phyloP scores from a whole-genome alignment of 805 yeast species.

The Saturnispora kantuleensis region DNA sequence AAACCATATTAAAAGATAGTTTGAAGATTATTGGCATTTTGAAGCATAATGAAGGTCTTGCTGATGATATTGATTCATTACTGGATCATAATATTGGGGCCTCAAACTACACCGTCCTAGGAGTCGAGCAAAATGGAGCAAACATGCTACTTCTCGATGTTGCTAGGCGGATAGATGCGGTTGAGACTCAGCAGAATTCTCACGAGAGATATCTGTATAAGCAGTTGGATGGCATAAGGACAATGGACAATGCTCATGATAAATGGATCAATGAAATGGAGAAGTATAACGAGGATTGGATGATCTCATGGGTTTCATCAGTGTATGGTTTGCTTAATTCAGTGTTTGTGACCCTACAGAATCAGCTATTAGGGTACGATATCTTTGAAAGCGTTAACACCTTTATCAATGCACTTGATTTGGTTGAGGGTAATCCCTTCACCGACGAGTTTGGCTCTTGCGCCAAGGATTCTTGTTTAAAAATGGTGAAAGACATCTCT shows the following conservation, averaged over 20 bases:
- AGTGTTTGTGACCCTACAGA: slow-evolving; percentile 18
- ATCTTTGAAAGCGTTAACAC: slow-evolving; percentile 15
- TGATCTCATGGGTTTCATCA: slow-evolving; percentile 23
- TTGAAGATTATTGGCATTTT: background rate
- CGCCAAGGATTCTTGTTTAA: slow-evolving; percentile 20
- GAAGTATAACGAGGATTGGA: slow-evolving; percentile 15
- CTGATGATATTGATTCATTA: background rate
- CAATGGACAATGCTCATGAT: slow-evolving; percentile 5
- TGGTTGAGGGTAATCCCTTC: slow-evolving; percentile 16
- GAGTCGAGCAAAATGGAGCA: slow-evolving; percentile 6
- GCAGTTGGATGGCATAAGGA: slow-evolving; percentile 8
- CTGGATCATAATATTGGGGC: background rate
- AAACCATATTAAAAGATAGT: background rate
- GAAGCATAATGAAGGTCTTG: background rate
- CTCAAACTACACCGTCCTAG: background rate
- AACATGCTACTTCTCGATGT: slow-evolving; percentile 17
- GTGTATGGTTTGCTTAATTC: slow-evolving; percentile 22
- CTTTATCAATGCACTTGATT: slow-evolving; percentile 17
- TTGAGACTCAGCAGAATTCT: slow-evolving; percentile 5
- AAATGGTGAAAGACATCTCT: slow-evolving; percentile 19
- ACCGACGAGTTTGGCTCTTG: slow-evolving; percentile 15
- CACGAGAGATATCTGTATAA: slow-evolving; percentile 9
- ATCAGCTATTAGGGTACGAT: slow-evolving; percentile 20
- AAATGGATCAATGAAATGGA: slow-evolving; percentile 12
- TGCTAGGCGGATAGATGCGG: slow-evolving; percentile 10